A percentile compares a stretch with the other conserved stretches of the same genome.
Conservation (phyloP, 192 early-diverging fungal species). For the Gaertneriomyces sp. region DNA sequence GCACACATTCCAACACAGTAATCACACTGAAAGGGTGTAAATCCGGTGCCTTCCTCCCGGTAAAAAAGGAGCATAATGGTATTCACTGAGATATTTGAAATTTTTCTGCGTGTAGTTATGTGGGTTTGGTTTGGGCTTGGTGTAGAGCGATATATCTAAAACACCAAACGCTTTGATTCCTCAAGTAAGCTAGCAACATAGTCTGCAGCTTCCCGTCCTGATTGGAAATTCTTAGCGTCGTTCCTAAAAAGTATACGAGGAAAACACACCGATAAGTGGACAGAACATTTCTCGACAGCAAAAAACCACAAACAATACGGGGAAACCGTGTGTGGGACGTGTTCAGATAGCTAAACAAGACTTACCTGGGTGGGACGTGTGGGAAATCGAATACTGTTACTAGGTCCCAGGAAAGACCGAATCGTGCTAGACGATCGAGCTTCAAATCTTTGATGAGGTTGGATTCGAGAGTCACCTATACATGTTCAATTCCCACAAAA, state of each 20-base stretch:
- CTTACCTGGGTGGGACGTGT: slow-evolving; percentile 5
- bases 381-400: slow-evolving; percentile 24
- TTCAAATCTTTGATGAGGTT: slow-evolving; percentile 26
- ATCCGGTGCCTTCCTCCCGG: too few relatives aligned
- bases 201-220: slow-evolving; percentile 40
- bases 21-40: too few relatives aligned
- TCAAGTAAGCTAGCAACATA: slow-evolving; percentile 33
- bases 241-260: slow-evolving; percentile 5
- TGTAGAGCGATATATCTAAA: neutral
- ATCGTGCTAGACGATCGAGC: slow-evolving; percentile 25
- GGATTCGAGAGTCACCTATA: slow-evolving; percentile 27
- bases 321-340: too few relatives aligned
- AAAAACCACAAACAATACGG: neutral
- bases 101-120: too few relatives aligned
- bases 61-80: too few relatives aligned
- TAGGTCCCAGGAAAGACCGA: slow-evolving; percentile 24
- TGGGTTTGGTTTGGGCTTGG: too few relatives aligned
- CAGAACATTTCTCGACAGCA: neutral
- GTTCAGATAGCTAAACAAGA: too few relatives aligned
- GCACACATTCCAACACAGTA: too few relatives aligned
- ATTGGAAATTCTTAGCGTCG: slow-evolving; percentile 22
- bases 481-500: neutral
- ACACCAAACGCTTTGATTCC: slow-evolving; percentile 29
- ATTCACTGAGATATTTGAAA: too few relatives aligned
- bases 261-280: neutral